phyloP scores from a whole-genome alignment of 176 grass and related monocot species.

The Puccinellia tenuiflora region DNA sequence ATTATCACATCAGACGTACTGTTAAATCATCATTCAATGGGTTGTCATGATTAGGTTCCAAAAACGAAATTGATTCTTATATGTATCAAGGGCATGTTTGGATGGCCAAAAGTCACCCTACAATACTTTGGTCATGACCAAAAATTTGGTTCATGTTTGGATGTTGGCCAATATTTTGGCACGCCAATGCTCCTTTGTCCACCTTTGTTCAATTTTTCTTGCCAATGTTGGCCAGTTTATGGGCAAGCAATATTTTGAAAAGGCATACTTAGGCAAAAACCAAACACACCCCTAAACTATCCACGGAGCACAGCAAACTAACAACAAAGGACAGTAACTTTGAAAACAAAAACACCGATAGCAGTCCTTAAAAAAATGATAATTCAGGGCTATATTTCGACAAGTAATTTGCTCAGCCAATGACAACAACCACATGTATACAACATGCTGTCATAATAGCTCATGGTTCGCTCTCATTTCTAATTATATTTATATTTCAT shows the following conservation, averaged over 20 bases:
- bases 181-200: background rate
- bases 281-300: background rate
- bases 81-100: background rate
- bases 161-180: background rate
- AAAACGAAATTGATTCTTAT: background rate
- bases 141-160: background rate
- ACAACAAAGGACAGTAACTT: background rate
- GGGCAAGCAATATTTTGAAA: background rate
- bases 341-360: background rate
- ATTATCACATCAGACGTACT: background rate
- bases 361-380: background rate
- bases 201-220: background rate
- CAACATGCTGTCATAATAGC: background rate
- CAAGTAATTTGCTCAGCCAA: background rate
- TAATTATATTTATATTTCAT: background rate
- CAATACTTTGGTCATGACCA: background rate
- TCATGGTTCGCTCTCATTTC: background rate
- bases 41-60: background rate
- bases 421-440: background rate
- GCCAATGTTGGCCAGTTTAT: background rate
- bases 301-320: background rate
- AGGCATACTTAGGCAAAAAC: background rate
- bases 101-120: background rate
- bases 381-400: background rate
- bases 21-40: background rate